Evolutionary conservation across 306 rosid genomes (phyloP).

Genomic region (Fagus sylvatica): DNA sequence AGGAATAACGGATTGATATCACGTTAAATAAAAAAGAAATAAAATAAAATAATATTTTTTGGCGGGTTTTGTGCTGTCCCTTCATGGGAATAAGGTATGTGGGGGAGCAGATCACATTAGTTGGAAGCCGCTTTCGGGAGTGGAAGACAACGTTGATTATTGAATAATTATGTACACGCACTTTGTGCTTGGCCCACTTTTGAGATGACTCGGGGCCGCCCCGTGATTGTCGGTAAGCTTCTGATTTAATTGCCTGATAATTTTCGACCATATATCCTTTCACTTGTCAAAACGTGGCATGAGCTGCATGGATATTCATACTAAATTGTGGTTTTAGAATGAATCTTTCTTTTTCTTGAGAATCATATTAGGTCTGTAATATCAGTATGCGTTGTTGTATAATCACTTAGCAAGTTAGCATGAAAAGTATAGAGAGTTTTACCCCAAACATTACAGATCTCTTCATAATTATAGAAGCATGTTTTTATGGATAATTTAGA

Average conservation of each 20-base stretch:
- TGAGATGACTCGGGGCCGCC: background rate
- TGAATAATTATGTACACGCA: background rate
- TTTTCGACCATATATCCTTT: background rate
- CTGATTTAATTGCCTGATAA: background rate
- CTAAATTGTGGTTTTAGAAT: background rate
- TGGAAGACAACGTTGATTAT: background rate
- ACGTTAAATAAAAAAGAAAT: no score
- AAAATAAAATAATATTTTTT: background rate
- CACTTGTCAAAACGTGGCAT: background rate
- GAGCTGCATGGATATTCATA: no score
- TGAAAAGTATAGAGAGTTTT: no score
- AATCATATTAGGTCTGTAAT: background rate
- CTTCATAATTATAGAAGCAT: no score
- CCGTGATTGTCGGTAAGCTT: slow-evolving; percentile 1
- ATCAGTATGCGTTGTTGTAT: no score
- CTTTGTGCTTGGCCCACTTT: background rate
- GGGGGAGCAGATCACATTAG: background rate
- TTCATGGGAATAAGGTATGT: background rate
- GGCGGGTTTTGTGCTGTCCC: background rate
- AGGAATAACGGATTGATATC: no score
- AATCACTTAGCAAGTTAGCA: no score
- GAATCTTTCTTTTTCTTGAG: background rate
- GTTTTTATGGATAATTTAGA: background rate
- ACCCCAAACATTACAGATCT: no score
- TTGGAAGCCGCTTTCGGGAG: background rate